phyloP scores from a whole-genome alignment of 805 yeast genomes.

The Nadsonia fulvescens region DNA sequence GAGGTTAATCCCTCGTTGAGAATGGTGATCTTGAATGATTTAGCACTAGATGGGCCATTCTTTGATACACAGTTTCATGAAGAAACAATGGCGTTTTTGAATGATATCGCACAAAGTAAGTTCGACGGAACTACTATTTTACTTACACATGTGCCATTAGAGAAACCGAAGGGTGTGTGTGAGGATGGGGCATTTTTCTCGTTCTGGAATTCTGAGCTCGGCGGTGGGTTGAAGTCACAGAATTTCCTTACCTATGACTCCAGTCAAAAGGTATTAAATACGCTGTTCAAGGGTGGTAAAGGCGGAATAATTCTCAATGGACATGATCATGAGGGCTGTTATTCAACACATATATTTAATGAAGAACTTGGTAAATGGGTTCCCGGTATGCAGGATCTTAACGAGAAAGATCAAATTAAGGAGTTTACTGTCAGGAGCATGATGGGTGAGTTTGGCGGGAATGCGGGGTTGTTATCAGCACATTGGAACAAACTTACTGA shows the following conservation, averaged over 20 bases:
- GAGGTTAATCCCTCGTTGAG: slow-evolving; percentile 56
- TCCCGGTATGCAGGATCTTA: background rate
- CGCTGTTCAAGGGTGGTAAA: slow-evolving; percentile 47
- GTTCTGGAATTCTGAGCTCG: slow-evolving; percentile 36
- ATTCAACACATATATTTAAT: slow-evolving; percentile 38
- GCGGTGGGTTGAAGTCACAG: slow-evolving; percentile 66
- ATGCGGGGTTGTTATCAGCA: slow-evolving; percentile 72
- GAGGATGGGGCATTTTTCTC: slow-evolving; percentile 65
- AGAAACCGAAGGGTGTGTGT: slow-evolving; percentile 67
- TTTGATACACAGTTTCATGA: slow-evolving; percentile 50
- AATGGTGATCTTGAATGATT: slow-evolving; percentile 69
- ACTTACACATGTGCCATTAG: slow-evolving; percentile 79
- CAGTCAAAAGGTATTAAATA: slow-evolving; percentile 47
- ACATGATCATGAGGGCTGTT: slow-evolving; percentile 94
- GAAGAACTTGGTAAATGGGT: slow-evolving; percentile 3
- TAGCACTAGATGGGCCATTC: slow-evolving; percentile 82
- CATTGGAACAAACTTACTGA: slow-evolving; percentile 24
- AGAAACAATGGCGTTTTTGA: slow-evolving; percentile 58
- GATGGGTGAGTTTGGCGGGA: slow-evolving; percentile 94
- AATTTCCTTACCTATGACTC: slow-evolving; percentile 61
- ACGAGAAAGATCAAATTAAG: slow-evolving; percentile 22
- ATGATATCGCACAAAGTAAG: slow-evolving; percentile 17
- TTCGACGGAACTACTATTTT: slow-evolving; percentile 69
- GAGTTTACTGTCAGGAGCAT: slow-evolving; percentile 80
- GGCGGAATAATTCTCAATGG: slow-evolving; percentile 79